Evolutionary conservation across 2,329 filamentous ascomycete genomes (phyloP), one percentile per base, ranked within the genome.

Genomic region (Seiridium unicorne): DNA sequence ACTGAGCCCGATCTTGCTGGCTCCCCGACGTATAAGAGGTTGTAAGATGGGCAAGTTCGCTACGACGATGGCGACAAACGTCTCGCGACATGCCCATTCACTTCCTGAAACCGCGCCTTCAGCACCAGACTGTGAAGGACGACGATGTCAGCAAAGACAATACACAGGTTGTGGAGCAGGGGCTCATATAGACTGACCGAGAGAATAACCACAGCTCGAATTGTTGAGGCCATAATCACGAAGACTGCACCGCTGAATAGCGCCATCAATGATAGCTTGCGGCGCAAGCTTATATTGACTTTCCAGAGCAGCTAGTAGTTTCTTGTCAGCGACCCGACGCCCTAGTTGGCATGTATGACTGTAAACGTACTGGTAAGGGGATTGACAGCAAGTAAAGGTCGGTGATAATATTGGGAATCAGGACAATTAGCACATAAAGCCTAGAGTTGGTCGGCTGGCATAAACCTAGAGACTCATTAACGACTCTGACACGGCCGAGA

Each of bases 161-260:
- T 34, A 44, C 6, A 7, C 38, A n/a, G 46, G 6, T 7, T 18
- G 36, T 31, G 5, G 46, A 7, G 8, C 47, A 7, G 38, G 9
- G 5, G 31, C 48, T 9, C 6, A 40, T 36, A 61, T 62, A 11
- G 61, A 68, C 64, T 2, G 70, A 76, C 55, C 5, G 42, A 44
- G 26, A 81, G 64, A 40, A 82, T 80, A 31, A 79, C 67, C 1
- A 78, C 75, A 46, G 77, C 80, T 51, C 81, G 79, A 26, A 83
- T 70, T 57, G 79, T 77, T 1, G 79, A 78, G 34, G 77, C 76
- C 32, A 77, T 74, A 68, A 81, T 81, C 54, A 81, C 74, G 64
- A 83, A 81, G 32, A 80, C 64, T 5, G 77, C 80, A 26, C 79
- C 80, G 57, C 76, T 76, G 66, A 83, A 83, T 48, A 83, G 72